Percentiles rank a stretch among this genome's conserved stretches.
Evolutionary conservation across 176 grass and related monocot species (phyloP).

Genomic region (Oryza officinalis): DNA sequence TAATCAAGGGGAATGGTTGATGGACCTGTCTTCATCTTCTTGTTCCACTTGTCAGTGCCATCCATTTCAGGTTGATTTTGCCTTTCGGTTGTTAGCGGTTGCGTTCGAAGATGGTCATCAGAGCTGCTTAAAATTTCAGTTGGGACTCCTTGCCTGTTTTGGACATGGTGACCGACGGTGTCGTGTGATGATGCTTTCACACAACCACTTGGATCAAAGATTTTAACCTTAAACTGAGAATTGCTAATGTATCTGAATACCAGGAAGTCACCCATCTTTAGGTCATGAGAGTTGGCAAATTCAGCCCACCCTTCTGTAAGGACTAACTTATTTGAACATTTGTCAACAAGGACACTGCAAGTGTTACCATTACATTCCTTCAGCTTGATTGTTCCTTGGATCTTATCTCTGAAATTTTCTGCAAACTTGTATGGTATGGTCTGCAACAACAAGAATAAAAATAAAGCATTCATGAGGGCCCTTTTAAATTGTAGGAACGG

Average conservation of each 20-base stretch:
- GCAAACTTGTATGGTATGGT: constrained; percentile 50
- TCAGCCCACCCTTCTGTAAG: constrained; percentile 38
- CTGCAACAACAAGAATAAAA: not conserved
- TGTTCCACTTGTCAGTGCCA: not conserved
- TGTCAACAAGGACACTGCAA: constrained; percentile 28
- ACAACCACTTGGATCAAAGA: constrained; percentile 43
- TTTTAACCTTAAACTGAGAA: constrained; percentile 34
- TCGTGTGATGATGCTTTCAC: not conserved
- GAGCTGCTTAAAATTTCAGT: not conserved
- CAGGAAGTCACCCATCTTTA: constrained; percentile 43
- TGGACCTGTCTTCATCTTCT: not conserved
- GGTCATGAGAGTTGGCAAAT: constrained; percentile 39
- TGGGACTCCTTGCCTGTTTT: not conserved
- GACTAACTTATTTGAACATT: not conserved
- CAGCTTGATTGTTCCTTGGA: constrained; percentile 32
- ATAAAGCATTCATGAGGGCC: not conserved
- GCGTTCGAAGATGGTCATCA: not conserved
- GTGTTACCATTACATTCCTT: constrained; percentile 16
- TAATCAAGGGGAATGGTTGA: not conserved
- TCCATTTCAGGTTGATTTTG: not conserved
- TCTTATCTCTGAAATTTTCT: constrained; percentile 14
- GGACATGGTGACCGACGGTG: not conserved
- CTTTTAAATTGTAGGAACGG: too few relatives aligned
- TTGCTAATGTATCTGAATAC: constrained; percentile 44
- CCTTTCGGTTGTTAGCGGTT: not conserved